Percentiles rank a stretch among this genome's conserved stretches.
phyloP scores from a whole-genome alignment of 2,329 filamentous ascomycete genomes.

The Amylocarpus encephaloides region DNA sequence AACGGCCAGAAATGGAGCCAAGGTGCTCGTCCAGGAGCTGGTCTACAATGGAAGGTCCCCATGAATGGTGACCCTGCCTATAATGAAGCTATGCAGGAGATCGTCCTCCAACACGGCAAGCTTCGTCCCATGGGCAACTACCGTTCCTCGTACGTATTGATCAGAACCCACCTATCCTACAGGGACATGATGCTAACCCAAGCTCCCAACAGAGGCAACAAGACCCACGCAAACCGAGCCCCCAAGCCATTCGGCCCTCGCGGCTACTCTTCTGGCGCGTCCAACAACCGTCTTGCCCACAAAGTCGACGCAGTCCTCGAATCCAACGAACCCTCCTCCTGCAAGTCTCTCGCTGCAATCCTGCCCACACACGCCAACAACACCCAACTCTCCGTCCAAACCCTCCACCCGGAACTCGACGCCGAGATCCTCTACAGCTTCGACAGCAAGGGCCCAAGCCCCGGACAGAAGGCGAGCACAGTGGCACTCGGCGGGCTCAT shows the following conservation, averaged over 20 bases:
- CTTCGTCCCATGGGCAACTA: constrained; percentile 24
- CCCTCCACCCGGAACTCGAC: constrained; percentile 13
- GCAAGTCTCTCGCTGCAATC: constrained; percentile 28
- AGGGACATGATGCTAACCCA: background rate
- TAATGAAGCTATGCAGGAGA: background rate
- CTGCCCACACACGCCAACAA: constrained; percentile 27
- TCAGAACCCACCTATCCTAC: background rate
- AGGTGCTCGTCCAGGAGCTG: constrained; percentile 20
- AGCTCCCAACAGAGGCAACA: constrained; percentile 4
- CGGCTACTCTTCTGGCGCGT: background rate
- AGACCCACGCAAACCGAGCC: constrained; percentile 22
- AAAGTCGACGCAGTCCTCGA: constrained; percentile 23
- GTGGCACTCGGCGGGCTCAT: constrained; percentile 28
- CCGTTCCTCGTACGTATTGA: constrained; percentile 16
- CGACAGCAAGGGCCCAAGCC: constrained; percentile 25
- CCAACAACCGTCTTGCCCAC: constrained; percentile 15
- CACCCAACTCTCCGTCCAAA: constrained; percentile 19
- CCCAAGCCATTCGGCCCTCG: constrained; percentile 16
- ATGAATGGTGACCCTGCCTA: background rate
- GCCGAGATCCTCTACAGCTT: constrained; percentile 28
- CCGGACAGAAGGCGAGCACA: constrained; percentile 16
- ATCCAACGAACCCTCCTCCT: constrained; percentile 21
- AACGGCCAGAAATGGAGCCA: constrained; percentile 27
- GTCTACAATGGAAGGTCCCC: constrained; percentile 7
- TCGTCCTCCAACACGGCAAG: constrained; percentile 16